Evolutionary conservation across 257 asterid genomes (phyloP).

Genomic region (Fraxinus quadrangulata): DNA sequence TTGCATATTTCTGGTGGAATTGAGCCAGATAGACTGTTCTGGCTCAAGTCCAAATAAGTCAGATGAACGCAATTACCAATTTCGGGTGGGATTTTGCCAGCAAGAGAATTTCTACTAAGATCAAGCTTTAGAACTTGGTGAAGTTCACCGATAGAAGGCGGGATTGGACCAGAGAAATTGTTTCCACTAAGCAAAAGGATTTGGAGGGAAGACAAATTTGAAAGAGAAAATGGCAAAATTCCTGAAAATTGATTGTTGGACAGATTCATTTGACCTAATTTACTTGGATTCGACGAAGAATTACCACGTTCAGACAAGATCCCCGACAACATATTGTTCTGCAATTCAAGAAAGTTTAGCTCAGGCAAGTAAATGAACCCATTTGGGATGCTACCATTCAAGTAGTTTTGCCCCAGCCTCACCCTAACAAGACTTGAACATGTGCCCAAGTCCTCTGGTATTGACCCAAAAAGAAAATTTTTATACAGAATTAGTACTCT

Average conservation of each 20-base stretch:
- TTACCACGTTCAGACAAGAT: conserved; percentile 51
- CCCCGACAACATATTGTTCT: conserved; percentile 75
- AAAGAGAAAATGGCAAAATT: conserved; percentile 63
- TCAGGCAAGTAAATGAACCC: conserved; percentile 80
- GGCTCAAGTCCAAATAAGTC: conserved; percentile 83
- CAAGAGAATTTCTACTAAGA: conserved; percentile 56
- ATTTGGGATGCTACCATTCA: conserved; percentile 82
- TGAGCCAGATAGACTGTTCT: conserved; percentile 66
- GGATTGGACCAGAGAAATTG: conserved; percentile 71
- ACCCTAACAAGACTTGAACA: conserved; percentile 81
- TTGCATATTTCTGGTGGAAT: conserved; percentile 66
- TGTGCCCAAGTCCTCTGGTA: conserved; percentile 68
- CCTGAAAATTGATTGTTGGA: conserved; percentile 81
- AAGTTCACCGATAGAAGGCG: conserved; percentile 75
- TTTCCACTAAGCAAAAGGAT: conserved; percentile 65
- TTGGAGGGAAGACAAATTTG: conserved; percentile 68
- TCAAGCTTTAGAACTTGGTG: conserved; percentile 68
- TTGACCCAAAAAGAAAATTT: conserved; percentile 77
- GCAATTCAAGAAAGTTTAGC: conserved; percentile 78
- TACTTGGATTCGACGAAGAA: conserved; percentile 41
- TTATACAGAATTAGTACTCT: conserved; percentile 58
- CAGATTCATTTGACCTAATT: conserved; percentile 66
- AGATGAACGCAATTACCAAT: conserved; percentile 69
- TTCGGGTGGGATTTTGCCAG: conserved; percentile 71
- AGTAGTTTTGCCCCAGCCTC: conserved; percentile 76